phyloP scores from a whole-genome alignment of 768 basidiomycete species.

The Cystofilobasidium macerans region DNA sequence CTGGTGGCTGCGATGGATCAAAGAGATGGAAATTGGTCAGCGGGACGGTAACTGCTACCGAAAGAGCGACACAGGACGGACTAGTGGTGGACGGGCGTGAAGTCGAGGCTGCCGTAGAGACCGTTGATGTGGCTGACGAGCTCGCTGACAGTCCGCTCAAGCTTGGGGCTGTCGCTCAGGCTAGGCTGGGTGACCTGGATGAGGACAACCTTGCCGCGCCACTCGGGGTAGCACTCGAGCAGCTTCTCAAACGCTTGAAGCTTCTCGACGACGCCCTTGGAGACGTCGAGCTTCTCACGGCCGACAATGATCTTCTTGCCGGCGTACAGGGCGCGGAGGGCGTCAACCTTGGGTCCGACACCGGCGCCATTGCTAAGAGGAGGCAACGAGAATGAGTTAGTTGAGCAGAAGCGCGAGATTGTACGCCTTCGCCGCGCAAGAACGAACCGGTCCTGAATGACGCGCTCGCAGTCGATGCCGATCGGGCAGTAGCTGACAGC shows the following conservation, averaged over 20 bases:
- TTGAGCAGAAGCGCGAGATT: neutral
- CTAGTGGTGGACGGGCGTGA: conserved; percentile 97
- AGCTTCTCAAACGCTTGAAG: conserved; percentile 93
- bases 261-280: conserved; percentile 96
- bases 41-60: neutral
- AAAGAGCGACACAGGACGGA: conserved; percentile 42
- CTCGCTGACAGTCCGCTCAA: conserved; percentile 87
- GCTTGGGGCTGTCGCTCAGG: conserved; percentile 78
- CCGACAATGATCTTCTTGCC: conserved; percentile 98
- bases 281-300: conserved; percentile 94
- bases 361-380: conserved; percentile 54
- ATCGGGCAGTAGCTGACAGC: conserved; percentile 84
- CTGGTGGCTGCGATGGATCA: conserved; percentile 58
- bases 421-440: too few relatives aligned
- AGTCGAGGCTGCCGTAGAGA: conserved; percentile 84
- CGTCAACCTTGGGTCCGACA: conserved; percentile 78
- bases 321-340: conserved; percentile 70
- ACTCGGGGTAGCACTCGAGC: conserved; percentile 83
- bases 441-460: conserved; percentile 63
- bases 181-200: conserved; percentile 87
- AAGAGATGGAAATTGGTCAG: conserved; percentile 11
- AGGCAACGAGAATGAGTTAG: neutral
- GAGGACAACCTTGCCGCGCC: conserved; percentile 65
- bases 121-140: conserved; percentile 35
- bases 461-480: conserved; percentile 84